phyloP scores from a whole-genome alignment of 495 filamentous ascomycete genomes.

The Tuber melanosporum region DNA sequence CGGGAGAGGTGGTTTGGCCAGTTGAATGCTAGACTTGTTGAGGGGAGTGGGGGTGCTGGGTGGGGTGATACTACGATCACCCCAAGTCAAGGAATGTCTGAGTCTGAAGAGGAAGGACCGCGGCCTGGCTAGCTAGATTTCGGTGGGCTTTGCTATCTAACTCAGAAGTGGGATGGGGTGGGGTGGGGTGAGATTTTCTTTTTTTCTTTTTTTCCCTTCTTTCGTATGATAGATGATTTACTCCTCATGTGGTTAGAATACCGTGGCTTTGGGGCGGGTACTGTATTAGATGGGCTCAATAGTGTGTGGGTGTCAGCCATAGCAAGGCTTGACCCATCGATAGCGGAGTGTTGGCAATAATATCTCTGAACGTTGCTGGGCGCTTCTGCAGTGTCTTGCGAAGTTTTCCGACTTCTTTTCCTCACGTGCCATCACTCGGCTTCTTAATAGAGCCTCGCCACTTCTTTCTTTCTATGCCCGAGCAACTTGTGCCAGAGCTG shows the following conservation, averaged over 20 bases:
- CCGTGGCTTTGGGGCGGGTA: background rate
- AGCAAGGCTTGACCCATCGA: background rate
- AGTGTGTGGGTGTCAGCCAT: background rate
- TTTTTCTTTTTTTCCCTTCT: background rate
- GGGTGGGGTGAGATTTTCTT: background rate
- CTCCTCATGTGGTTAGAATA: background rate
- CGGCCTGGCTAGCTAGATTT: background rate
- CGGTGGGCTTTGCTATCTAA: background rate
- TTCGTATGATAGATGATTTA: background rate
- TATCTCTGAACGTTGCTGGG: background rate
- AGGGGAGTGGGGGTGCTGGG: slow-evolving; percentile 24
- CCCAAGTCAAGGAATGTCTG: background rate
- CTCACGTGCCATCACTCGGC: background rate
- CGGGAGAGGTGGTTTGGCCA: slow-evolving; percentile 74
- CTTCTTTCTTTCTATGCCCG: background rate
- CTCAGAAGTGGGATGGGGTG: background rate
- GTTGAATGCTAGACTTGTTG: slow-evolving; percentile 40
- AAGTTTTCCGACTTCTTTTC: background rate
- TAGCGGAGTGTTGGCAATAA: background rate
- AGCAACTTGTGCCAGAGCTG: background rate
- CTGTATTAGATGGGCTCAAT: background rate
- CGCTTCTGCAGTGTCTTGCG: background rate
- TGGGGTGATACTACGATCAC: slow-evolving; percentile 17
- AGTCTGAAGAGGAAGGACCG: background rate
- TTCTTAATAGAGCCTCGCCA: background rate